Evolutionary conservation across 768 basidiomycete genomes (phyloP), one percentile per base, ranked within the genome.

Genomic region (Leccinum barrowsii): DNA sequence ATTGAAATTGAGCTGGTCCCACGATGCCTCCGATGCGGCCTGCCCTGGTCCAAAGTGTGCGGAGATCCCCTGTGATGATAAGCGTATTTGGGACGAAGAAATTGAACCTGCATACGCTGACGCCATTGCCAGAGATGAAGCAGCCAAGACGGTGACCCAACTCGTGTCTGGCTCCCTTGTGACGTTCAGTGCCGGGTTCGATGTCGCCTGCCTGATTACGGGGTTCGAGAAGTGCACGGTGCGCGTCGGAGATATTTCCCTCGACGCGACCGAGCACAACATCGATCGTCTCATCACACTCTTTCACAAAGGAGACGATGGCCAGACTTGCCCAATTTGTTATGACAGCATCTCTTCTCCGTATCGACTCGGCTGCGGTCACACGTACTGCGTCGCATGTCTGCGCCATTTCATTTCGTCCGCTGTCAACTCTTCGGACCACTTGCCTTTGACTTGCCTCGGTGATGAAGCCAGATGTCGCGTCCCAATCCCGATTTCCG

Each of bases 381-480:
- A 92, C 65, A 59, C 63, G 0, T 90, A 84, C 78, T 92, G 90
- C 65, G 77, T 79, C 17, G 66, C 76, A 0, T 92, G 90, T 59
- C 65, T 92, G 11, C 65, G 72, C 13, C 74, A 77, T 52, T 88
- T 88, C 63, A 74, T 91, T 32, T 71, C 71, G 13, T 80, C 87
- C 1, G 77, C 87, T 1, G 67, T 79, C 26, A 81, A 84, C 28
- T 40, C 37, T 40, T 80, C 76, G 51, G 80, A 80, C 32, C 73
- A 74, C 5, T 86, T 92, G 66, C 89, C 91, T 3, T 67, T 92
- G 34, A 80, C 72, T 7, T 92, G 90, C 63, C 75, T 91, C 0
- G 90, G 86, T 7, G 75, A 83, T 57, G 80, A 82, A n/a, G 82
- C 78, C 5, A 80, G 71, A 48, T 92, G 90, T 67, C 67, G 74